phyloP scores from a whole-genome alignment of 2,329 filamentous ascomycete species.

The Penicillium sp. region DNA sequence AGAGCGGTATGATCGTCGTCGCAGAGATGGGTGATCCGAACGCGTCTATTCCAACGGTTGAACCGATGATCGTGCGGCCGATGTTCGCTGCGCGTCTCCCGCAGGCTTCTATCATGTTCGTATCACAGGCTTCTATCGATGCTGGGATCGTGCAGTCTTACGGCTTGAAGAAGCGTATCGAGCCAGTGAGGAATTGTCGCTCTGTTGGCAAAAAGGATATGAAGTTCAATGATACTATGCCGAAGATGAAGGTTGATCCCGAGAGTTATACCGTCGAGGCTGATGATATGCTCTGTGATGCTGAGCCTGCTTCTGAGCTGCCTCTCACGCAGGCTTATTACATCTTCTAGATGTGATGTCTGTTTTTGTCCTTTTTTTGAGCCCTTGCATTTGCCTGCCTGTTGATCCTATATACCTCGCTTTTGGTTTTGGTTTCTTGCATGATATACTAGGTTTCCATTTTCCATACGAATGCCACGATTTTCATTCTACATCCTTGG shows the following conservation, averaged over 20 bases:
- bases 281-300: conserved; percentile 72
- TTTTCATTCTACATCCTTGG: not conserved
- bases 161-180: conserved; percentile 74
- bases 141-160: conserved; percentile 70
- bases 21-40: conserved; percentile 85
- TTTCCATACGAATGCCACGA: conserved; percentile 11
- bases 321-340: conserved; percentile 78
- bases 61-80: conserved; percentile 78
- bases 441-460: conserved; percentile 1
- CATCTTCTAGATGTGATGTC: conserved; percentile 60
- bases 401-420: conserved; percentile 17
- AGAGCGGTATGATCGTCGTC: conserved; percentile 82
- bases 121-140: conserved; percentile 70
- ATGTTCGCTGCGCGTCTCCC: conserved; percentile 80
- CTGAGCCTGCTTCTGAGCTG: conserved; percentile 69
- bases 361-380: not conserved
- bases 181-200: conserved; percentile 76
- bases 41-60: conserved; percentile 81
- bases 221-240: conserved; percentile 83
- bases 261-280: conserved; percentile 87
- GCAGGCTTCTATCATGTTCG: conserved; percentile 75
- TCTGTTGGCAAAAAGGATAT: conserved; percentile 80
- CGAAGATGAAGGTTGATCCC: conserved; percentile 87
- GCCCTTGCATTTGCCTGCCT: conserved; percentile 1
- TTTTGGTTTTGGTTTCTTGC: conserved; percentile 5